These are phyloP conservation scores for Cyclostephanos invisitatus DNA, from an alignment of 108 stramenopile genomes.

Conservation along the genomic window DNA sequence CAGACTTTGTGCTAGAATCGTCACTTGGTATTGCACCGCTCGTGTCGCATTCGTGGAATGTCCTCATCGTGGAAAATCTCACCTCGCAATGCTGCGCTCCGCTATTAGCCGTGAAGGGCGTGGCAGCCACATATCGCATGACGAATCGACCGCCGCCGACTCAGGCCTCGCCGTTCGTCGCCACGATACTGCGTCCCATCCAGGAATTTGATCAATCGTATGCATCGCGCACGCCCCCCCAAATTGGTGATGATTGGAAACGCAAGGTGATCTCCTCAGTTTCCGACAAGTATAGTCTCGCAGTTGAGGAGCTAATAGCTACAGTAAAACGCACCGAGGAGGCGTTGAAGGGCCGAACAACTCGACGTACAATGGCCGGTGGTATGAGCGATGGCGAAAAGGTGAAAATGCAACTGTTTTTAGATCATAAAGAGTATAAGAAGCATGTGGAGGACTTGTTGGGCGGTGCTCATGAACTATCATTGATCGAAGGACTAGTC, in stretches of 20 bases:
- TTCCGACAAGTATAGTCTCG: conserved; percentile 64
- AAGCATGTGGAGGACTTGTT: conserved; percentile 57
- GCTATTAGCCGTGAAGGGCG: conserved; percentile 85
- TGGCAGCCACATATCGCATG: conserved; percentile 92
- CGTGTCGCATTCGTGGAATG: conserved; percentile 74
- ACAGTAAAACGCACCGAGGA: conserved; percentile 87
- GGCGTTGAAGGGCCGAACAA: conserved; percentile 72
- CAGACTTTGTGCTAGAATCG: conserved; percentile 68
- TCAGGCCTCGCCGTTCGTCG: conserved; percentile 81
- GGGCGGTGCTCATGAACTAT: conserved; percentile 49
- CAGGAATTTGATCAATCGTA: conserved; percentile 73
- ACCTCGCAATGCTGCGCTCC: conserved; percentile 74
- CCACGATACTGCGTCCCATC: conserved; percentile 74
- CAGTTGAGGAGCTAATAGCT: conserved; percentile 79
- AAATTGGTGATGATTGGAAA: conserved; percentile 75
- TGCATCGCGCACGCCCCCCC: conserved; percentile 68
- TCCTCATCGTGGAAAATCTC: conserved; percentile 70
- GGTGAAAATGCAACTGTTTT: conserved; percentile 81
- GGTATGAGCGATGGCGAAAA: conserved; percentile 92
- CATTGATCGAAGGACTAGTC: conserved; percentile 55
- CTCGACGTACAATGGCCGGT: conserved; percentile 71
- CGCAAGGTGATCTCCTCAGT: conserved; percentile 56
- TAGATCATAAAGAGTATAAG: conserved; percentile 69
- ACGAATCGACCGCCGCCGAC: conserved; percentile 89
- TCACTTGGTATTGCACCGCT: conserved; percentile 69